A percentile compares a stretch with the other conserved stretches of the same genome.
These are phyloP conservation scores for Aspergillus kassunensis DNA, from an alignment of 495 filamentous ascomycete species.

Conservation along the genomic window DNA sequence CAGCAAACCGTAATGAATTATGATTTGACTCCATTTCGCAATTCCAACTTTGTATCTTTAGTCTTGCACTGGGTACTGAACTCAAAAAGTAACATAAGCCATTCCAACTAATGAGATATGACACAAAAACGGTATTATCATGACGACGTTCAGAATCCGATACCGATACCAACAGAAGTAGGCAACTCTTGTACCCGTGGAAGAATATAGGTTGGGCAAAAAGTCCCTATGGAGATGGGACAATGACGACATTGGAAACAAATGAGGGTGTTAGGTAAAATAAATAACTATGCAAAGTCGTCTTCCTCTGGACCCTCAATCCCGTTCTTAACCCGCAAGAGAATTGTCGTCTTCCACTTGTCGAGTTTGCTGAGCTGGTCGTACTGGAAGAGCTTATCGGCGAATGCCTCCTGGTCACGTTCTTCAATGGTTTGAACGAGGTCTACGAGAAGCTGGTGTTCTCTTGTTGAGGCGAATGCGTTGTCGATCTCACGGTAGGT, in stretches of 20 bases:
- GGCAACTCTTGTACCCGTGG: no score
- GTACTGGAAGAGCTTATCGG: conserved; percentile 79
- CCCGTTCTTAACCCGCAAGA: conserved; percentile 74
- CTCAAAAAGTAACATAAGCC: not conserved
- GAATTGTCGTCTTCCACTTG: conserved; percentile 90
- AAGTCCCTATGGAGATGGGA: no score
- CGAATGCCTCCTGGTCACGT: conserved; percentile 74
- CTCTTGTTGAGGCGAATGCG: conserved; percentile 66
- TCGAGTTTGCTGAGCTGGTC: conserved; percentile 89
- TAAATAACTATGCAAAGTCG: conserved; percentile 55
- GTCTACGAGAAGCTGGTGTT: conserved; percentile 75
- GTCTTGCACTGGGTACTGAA: no score
- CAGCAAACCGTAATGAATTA: conserved; percentile 1
- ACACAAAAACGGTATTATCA: not conserved
- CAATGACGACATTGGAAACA: no score
- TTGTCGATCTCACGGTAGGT: conserved; percentile 79
- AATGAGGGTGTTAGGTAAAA: no score
- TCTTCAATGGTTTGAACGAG: conserved; percentile 65
- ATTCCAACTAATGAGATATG: not conserved
- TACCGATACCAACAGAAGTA: not conserved
- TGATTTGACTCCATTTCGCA: not conserved
- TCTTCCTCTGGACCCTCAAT: conserved; percentile 70
- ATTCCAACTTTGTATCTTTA: not conserved
- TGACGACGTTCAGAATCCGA: not conserved
- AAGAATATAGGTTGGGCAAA: no score